phyloP scores from a whole-genome alignment of 2,329 filamentous ascomycete species.

The Cordyceps cateniannulata region DNA sequence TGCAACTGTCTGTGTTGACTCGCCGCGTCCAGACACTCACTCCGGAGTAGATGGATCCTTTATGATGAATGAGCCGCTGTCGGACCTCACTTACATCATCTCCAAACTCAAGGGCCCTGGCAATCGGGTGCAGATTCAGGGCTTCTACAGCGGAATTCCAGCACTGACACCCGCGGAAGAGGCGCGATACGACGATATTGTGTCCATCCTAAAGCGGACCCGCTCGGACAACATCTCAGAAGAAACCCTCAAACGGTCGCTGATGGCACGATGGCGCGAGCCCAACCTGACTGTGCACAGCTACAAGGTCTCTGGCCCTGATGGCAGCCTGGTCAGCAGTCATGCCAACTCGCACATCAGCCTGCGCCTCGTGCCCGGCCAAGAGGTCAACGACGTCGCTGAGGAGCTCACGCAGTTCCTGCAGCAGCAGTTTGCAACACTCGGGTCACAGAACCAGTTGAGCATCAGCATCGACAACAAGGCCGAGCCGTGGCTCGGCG shows the following conservation, averaged over 20 bases:
- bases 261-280: constrained; percentile 94
- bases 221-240: constrained; percentile 56
- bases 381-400: constrained; percentile 76
- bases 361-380: constrained; percentile 86
- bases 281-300: constrained; percentile 90
- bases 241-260: constrained; percentile 68
- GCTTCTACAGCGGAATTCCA: constrained; percentile 81
- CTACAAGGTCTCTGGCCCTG: constrained; percentile 86
- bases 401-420: constrained; percentile 61
- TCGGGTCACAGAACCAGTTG: constrained; percentile 76
- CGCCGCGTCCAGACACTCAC: constrained; percentile 80
- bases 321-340: constrained; percentile 85
- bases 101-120: constrained; percentile 73
- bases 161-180: constrained; percentile 70
- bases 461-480: constrained; percentile 83
- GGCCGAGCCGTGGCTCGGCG: constrained; percentile 93
- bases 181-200: constrained; percentile 77
- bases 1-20: constrained; percentile 82
- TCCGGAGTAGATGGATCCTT: constrained; percentile 95
- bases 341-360: constrained; percentile 85
- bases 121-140: constrained; percentile 77
- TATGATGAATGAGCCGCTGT: constrained; percentile 83
- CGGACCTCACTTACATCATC: constrained; percentile 80
- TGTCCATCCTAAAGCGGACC: constrained; percentile 64
- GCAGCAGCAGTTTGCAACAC: constrained; percentile 59